Conservation (phyloP, 345 rosid genomes). For the Heritiera littoralis region DNA sequence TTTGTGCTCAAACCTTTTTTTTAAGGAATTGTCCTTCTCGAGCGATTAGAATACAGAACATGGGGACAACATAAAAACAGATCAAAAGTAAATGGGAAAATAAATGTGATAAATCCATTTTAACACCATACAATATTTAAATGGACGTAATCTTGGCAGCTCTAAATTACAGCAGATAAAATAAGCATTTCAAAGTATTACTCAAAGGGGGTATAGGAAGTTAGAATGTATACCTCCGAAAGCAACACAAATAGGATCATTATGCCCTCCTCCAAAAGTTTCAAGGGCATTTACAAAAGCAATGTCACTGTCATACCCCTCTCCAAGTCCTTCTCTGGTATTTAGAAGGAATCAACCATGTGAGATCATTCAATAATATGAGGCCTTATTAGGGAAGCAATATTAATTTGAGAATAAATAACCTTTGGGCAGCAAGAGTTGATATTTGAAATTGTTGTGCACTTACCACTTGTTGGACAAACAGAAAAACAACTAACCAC, state of each 20-base stretch:
- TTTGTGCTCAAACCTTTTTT: background rate
- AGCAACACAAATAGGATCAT: slow-evolving; percentile 70
- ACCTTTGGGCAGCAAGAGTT: background rate
- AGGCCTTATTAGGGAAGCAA: background rate
- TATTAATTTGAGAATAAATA: background rate
- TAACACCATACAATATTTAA: background rate
- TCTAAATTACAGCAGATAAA: background rate
- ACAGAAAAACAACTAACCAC: background rate
- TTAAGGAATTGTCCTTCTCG: background rate
- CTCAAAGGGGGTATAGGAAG: background rate
- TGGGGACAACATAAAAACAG: background rate
- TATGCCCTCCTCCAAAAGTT: slow-evolving; percentile 68
- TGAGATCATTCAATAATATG: slow-evolving; percentile 10
- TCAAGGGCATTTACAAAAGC: slow-evolving; percentile 74
- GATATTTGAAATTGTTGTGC: background rate
- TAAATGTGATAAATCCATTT: background rate
- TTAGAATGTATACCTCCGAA: slow-evolving; percentile 55
- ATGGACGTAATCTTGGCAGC: background rate
- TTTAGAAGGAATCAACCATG: slow-evolving; percentile 2
- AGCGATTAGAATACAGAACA: background rate
- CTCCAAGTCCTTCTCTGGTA: slow-evolving; percentile 72
- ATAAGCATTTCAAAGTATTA: background rate
- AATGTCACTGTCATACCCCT: slow-evolving; percentile 61
- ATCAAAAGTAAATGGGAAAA: background rate
- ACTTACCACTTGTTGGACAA: slow-evolving; percentile 10